A percentile compares a stretch with the other conserved stretches of the same genome.
phyloP scores from a whole-genome alignment of 768 basidiomycete species.

The Pisolithus albus region DNA sequence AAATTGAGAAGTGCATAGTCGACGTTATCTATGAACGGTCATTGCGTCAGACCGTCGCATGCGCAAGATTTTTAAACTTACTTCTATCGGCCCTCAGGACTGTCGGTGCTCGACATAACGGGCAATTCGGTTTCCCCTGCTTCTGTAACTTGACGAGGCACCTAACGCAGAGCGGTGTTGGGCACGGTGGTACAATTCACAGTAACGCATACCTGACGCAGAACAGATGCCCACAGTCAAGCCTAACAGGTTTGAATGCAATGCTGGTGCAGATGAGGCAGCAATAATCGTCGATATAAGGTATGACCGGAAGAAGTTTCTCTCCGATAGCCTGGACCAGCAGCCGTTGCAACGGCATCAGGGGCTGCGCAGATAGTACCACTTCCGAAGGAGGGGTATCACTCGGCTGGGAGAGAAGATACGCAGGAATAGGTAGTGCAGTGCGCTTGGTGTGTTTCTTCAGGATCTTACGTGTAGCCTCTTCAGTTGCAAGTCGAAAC shows the following conservation, averaged over 20 bases:
- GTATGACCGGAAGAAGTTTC: constrained; percentile 73
- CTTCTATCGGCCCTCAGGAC: constrained; percentile 73
- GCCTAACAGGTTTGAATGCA: constrained; percentile 87
- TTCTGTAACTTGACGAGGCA: constrained; percentile 91
- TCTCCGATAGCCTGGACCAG: constrained; percentile 81
- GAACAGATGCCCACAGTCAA: constrained; percentile 74
- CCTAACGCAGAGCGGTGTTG: constrained; percentile 27
- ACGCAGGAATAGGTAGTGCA: constrained; percentile 56
- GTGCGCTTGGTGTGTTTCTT: constrained; percentile 94
- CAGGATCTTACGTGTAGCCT: constrained; percentile 87
- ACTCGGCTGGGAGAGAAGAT: constrained; percentile 9
- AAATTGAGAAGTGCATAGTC: constrained; percentile 77
- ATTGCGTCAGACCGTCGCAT: neutral
- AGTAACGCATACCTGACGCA: constrained; percentile 46
- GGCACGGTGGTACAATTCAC: neutral
- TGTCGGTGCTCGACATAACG: constrained; percentile 74
- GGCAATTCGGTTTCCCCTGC: constrained; percentile 66
- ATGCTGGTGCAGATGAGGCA: constrained; percentile 86
- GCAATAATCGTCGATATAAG: constrained; percentile 74
- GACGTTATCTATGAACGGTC: constrained; percentile 50
- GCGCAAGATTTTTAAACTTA: constrained; percentile 34
- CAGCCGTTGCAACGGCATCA: constrained; percentile 47
- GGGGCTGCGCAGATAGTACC: constrained; percentile 15
- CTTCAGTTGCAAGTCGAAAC: constrained; percentile 80
- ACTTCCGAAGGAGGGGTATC: constrained; percentile 21